Evolutionary conservation across 176 grass and related monocot genomes (phyloP).

Genomic region (sorghum (Sorghum bicolor)): DNA sequence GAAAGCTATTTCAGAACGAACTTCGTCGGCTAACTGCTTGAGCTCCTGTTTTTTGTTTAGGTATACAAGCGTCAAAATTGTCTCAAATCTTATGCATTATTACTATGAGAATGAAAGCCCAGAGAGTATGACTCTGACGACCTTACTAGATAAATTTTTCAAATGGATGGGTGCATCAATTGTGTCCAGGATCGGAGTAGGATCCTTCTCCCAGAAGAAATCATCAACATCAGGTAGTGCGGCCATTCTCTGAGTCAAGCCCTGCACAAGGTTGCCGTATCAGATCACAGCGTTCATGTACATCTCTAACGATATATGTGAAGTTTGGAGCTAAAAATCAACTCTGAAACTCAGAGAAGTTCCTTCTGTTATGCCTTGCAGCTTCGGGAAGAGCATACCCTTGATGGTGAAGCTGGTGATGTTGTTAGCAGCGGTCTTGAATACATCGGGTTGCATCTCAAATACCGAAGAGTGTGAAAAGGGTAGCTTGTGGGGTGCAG

Average conservation of each 20-base stretch:
- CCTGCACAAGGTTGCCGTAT: conserved; percentile 11
- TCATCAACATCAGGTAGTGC: conserved; percentile 56
- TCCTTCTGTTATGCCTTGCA: neutral
- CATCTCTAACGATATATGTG: neutral
- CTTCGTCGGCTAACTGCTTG: conserved; percentile 66
- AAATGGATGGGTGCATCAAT: conserved; percentile 66
- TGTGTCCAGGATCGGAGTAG: conserved; percentile 66
- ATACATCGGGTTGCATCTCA: neutral
- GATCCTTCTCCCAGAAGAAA: conserved; percentile 80
- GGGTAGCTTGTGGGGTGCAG: neutral
- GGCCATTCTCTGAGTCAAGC: conserved; percentile 26
- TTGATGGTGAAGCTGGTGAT: neutral
- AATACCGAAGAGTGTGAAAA: neutral
- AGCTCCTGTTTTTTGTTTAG: conserved; percentile 49
- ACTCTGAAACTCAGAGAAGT: neutral
- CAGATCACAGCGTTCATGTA: neutral
- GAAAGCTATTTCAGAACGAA: conserved; percentile 69
- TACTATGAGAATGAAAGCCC: neutral
- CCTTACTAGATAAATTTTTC: conserved; percentile 78
- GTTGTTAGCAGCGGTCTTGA: neutral
- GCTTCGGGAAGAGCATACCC: conserved; percentile 32
- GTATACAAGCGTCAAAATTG: neutral
- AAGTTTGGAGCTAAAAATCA: neutral
- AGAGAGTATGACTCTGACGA: conserved; percentile 17
- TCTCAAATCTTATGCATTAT: neutral